Base-by-base conservation (phyloP, 495 filamentous ascomycete species). In the Aspergillus diversus region DNA sequence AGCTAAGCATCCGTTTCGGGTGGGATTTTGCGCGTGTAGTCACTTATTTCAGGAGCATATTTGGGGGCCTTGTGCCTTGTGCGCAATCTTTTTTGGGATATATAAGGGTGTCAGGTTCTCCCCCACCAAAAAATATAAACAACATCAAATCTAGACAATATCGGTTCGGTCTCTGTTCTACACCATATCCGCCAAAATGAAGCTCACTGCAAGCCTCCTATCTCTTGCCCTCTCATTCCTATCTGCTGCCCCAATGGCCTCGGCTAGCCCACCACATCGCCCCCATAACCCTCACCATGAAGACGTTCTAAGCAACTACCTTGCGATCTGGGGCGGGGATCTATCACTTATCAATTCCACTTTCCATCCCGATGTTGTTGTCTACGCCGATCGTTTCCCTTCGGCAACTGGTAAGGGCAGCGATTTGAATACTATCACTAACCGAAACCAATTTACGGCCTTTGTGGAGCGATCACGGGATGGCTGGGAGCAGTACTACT, bases 301-400 rank as follows among this genome's bases (percentile, higher is more conserved):
- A 11, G 3, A 50, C 47, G 21, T 50, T 16, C 15, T 50, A 5
- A 50, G 9, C 47, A 50, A 50, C 47, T 50, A 50, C 47, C 47
- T 50, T 5, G 21, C n/a, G 7, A 50, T 50, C 47, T 50, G 47
- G 47, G 21, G 21, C 16, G 47, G 47, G 5, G 15, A 50, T 0
- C 16, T 50, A 17, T 50, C 47, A 7, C 47, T 50, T n/a, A 50
- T 50, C 15, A 50, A 50, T 9, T 50, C 47, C 9, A 50, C 47
- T n/a, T 50, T 50, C 15, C 21, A 17, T 31, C 47, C 47, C 16
- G 47, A 21, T 11, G 16, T 50, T 7, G 21, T 17, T n/a, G 5
- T 50, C 47, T 16, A 50, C 16, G 12, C 16, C 5, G 47, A 50
- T 21, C 47, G 47, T 11, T 50, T 50, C 47, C 47, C 47, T 2